Evolutionary conservation across 257 asterid genomes (phyloP), one percentile per base, ranked within the genome.

Genomic region (Lithospermum erythrorhizon): DNA sequence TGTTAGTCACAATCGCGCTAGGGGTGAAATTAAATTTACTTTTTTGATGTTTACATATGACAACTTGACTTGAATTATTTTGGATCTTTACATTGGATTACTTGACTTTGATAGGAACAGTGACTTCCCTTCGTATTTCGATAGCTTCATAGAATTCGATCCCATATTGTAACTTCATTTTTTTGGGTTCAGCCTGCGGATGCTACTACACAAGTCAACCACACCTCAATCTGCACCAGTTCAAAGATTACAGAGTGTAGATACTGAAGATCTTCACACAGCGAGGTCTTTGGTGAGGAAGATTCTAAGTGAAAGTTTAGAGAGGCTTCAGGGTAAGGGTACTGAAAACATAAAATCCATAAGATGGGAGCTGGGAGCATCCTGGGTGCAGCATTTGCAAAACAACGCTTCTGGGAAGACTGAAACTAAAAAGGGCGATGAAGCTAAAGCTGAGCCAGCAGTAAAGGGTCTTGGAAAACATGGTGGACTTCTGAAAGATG

Each of bases 351-450:
- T 60, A 69, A 83, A 79, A 64, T 74, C 82, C 1, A 70, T 86
- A 32, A 78, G 95, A 71, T 86, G 95, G 95, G 95, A 86, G 77
- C 87, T 86, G 61, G 91, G 95, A 27, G 90, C 91, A 23, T 86
- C 89, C 65, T 86, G 95, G 95, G 87, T 86, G 69, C 95, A 86
- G 70, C 89, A 86, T 69, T 79, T 86, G 62, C 95, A 86, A 78
- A 83, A 74, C 66, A 81, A 69, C 68, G 82, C 78, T 60, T 76
- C 87, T 29, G 82, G 73, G 61, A 79, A 83, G 75, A 71, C 68
- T 37, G 90, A 81, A 49, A 19, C 81, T 3, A 70, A 72, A 62
- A 77, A 79, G 73, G 76, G 65, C 25, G 90, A 83, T 73, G 86
- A 79, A 65, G 73, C 76, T 47, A 83, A 83, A 74, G 77, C 58